Conservation (phyloP, 768 basidiomycete genomes). For the Kockovaella imperatae region DNA sequence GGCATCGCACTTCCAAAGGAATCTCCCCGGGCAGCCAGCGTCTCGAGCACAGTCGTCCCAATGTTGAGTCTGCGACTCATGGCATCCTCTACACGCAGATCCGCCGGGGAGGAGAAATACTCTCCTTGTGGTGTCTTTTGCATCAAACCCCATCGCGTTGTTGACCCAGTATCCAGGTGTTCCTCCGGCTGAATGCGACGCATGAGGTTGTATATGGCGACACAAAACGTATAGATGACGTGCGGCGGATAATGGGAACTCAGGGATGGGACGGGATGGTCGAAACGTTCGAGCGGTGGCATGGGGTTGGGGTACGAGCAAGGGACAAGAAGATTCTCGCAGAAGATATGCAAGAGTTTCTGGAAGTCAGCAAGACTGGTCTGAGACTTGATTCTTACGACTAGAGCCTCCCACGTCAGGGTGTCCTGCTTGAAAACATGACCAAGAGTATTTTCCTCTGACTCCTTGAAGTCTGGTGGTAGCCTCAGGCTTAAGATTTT, state of each 20-base stretch:
- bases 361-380: conserved; percentile 7
- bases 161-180: background rate
- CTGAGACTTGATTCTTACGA: conserved; percentile 14
- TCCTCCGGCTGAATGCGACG: conserved; percentile 16
- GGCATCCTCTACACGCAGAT: conserved; percentile 15
- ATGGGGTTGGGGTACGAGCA: conserved; percentile 34
- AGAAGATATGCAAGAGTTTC: conserved; percentile 28
- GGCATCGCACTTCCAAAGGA: conserved; percentile 26
- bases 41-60: conserved; percentile 11
- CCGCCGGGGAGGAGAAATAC: conserved; percentile 30
- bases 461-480: conserved; percentile 23
- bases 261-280: conserved; percentile 25
- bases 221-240: conserved; percentile 35
- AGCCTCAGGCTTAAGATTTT: conserved; percentile 22
- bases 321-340: conserved; percentile 28
- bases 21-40: conserved; percentile 15
- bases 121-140: conserved; percentile 29
- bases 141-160: conserved; percentile 29
- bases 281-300: conserved; percentile 23
- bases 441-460: conserved; percentile 32
- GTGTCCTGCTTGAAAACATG: conserved; percentile 20
- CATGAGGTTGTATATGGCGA: conserved; percentile 19
- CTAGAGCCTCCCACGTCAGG: conserved; percentile 32
- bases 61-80: background rate
- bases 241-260: conserved; percentile 31